These are phyloP conservation scores for Blumeria hordei DNA, from an alignment of 2,329 filamentous ascomycete species.

Conservation along the genomic window DNA sequence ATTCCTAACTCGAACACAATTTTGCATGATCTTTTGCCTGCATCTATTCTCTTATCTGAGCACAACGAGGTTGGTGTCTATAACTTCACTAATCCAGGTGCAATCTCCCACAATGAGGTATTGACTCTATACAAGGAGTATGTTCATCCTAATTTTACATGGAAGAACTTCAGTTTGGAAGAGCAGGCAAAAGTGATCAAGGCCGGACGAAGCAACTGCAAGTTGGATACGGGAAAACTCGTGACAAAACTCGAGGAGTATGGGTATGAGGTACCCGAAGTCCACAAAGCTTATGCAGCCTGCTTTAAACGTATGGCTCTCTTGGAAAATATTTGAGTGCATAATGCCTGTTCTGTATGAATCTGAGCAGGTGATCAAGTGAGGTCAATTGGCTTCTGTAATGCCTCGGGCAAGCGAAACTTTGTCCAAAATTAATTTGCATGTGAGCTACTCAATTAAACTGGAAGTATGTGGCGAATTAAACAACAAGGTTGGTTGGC, in stretches of 20 bases:
- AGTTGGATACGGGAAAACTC: conserved; percentile 37
- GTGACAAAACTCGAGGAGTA: conserved; percentile 34
- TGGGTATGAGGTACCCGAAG: conserved; percentile 30
- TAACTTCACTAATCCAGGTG: conserved; percentile 48
- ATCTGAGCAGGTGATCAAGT: no score
- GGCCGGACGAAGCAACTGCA: conserved; percentile 41
- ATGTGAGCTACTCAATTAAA: no score
- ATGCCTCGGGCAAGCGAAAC: no score
- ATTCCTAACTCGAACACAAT: conserved; percentile 47
- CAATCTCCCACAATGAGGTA: conserved; percentile 49
- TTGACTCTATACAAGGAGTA: conserved; percentile 36
- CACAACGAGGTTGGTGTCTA: conserved; percentile 37
- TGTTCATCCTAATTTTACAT: conserved; percentile 32
- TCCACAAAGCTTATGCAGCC: conserved; percentile 33
- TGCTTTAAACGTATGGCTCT: conserved; percentile 42
- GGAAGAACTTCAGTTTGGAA: conserved; percentile 41
- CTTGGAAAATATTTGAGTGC: conserved; percentile 23
- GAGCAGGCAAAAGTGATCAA: conserved; percentile 44
- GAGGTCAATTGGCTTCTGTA: no score
- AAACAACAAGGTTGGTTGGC: no score
- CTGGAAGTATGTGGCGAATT: no score
- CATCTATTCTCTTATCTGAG: conserved; percentile 33
- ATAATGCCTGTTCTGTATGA: neutral
- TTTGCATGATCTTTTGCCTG: conserved; percentile 37
- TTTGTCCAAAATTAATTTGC: no score